Evolutionary conservation across 441 rosid genomes (phyloP).

Genomic region (Capsella rubella): DNA sequence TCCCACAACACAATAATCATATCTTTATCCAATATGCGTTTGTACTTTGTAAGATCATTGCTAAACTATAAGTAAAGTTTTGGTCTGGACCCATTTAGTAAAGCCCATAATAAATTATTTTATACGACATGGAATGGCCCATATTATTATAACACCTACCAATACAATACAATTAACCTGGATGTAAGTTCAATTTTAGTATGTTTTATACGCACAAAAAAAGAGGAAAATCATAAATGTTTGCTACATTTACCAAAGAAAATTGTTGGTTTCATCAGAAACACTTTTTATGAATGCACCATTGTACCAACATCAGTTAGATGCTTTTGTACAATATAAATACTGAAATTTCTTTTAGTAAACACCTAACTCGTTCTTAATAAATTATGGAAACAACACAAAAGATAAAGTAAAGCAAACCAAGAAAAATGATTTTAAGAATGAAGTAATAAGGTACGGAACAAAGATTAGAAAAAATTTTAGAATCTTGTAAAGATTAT

Average conservation of each 20-base stretch:
- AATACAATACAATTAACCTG: not conserved
- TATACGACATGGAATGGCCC: not conserved
- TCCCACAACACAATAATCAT: not conserved
- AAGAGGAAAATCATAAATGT: constrained; percentile 5
- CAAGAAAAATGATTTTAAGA: not conserved
- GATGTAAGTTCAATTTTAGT: not conserved
- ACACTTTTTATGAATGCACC: not conserved
- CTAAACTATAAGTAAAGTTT: not conserved
- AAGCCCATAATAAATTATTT: constrained; percentile 1
- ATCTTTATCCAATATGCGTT: too few species aligned
- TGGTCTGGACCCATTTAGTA: not conserved
- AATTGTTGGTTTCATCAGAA: not conserved
- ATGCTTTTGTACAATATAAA: too few species aligned
- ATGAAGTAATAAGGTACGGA: constrained; percentile 3
- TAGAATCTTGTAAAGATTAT: not conserved
- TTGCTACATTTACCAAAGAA: not conserved
- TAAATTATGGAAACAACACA: not conserved
- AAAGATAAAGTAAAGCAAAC: not conserved
- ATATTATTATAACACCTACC: too few species aligned
- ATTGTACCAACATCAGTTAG: not conserved
- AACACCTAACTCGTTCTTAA: not conserved
- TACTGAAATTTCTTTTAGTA: too few species aligned
- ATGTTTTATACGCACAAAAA: not conserved
- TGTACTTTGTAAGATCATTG: not conserved
- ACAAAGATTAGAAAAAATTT: not conserved